Conservation (phyloP, 345 rosid species). For the Gossypioides kirkii region DNA sequence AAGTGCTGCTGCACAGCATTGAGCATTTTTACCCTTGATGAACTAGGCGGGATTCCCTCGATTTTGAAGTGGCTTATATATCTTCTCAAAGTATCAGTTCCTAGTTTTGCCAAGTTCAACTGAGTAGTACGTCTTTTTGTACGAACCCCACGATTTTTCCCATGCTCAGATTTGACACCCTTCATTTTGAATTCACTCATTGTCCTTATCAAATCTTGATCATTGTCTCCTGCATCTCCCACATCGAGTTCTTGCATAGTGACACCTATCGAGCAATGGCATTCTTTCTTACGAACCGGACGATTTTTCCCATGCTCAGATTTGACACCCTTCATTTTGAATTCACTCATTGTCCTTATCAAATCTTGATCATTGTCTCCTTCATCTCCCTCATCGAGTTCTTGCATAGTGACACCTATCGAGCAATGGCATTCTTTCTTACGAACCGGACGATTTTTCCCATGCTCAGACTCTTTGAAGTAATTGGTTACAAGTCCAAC, state of each 20-base stretch:
- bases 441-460: background rate
- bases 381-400: background rate
- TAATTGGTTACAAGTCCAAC: background rate
- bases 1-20: slow-evolving; percentile 43
- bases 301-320: background rate
- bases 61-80: slow-evolving; percentile 50
- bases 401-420: background rate
- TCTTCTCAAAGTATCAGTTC: slow-evolving; percentile 43
- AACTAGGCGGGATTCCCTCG: slow-evolving; percentile 25
- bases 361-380: background rate
- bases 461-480: background rate
- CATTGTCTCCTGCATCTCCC: background rate
- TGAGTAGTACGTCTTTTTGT: background rate
- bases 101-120: slow-evolving; percentile 30
- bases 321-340: background rate
- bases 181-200: background rate
- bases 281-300: background rate
- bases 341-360: background rate
- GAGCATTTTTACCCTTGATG: slow-evolving; percentile 48
- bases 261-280: background rate
- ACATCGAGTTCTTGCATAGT: background rate
- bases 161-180: background rate
- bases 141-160: background rate
- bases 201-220: background rate
- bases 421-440: background rate